Evolutionary conservation across 495 filamentous ascomycete species (phyloP).

Genomic region (Penicillium waksmanii): DNA sequence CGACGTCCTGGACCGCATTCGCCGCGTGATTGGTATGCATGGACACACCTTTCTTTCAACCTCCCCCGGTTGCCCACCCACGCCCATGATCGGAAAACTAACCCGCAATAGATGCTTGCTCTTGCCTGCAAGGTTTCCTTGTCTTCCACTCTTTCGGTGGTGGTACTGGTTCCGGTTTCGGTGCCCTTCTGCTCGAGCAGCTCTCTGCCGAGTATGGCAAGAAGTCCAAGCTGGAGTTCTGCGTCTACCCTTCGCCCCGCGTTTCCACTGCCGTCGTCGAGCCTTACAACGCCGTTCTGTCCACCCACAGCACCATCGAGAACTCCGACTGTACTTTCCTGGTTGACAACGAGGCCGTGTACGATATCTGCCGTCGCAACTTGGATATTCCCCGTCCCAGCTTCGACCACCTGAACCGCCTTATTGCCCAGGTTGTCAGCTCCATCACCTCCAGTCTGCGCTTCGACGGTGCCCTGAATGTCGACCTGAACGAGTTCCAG

Average conservation of each 20-base stretch:
- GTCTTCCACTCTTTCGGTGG: conserved; percentile 95
- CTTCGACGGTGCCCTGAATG: conserved; percentile 89
- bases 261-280: conserved; percentile 89
- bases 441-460: conserved; percentile 89
- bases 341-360: conserved; percentile 92
- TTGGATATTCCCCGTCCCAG: conserved; percentile 84
- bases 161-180: conserved; percentile 90
- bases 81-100: conserved; percentile 13
- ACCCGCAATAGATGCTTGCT: conserved; percentile 74
- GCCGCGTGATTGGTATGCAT: conserved; percentile 73
- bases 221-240: conserved; percentile 94
- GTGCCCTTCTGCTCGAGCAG: conserved; percentile 83
- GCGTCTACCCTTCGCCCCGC: conserved; percentile 84
- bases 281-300: conserved; percentile 91
- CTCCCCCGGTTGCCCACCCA: background rate
- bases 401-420: conserved; percentile 86
- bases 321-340: conserved; percentile 92
- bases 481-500: conserved; percentile 94
- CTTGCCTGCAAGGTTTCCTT: conserved; percentile 86
- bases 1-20: conserved; percentile 80
- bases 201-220: conserved; percentile 89
- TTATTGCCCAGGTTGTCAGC: conserved; percentile 91
- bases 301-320: conserved; percentile 91
- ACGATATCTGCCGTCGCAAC: conserved; percentile 89
- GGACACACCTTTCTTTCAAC: background rate